phyloP scores from a whole-genome alignment of 495 filamentous ascomycete species.

The Neurospora sp. region DNA sequence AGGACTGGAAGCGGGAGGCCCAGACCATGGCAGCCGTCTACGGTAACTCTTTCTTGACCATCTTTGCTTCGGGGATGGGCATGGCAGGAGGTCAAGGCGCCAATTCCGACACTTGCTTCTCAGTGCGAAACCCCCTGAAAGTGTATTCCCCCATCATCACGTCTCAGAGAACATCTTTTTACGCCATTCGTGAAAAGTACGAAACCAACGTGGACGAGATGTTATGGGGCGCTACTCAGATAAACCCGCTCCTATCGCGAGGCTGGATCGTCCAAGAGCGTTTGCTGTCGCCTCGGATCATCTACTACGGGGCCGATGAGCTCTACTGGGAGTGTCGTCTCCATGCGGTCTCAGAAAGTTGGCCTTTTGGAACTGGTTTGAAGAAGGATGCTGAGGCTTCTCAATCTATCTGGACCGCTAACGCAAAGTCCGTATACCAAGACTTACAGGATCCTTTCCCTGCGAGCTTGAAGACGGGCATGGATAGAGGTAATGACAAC shows the following conservation, averaged over 20 bases:
- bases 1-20: conserved; percentile 5
- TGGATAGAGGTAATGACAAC: neutral
- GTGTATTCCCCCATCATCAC: neutral
- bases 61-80: neutral
- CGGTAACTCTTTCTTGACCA: neutral
- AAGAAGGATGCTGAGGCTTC: neutral
- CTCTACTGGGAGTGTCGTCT: conserved; percentile 8
- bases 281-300: conserved; percentile 2
- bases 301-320: conserved; percentile 6
- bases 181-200: neutral
- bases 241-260: conserved; percentile 3
- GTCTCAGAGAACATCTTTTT: neutral
- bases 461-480: neutral
- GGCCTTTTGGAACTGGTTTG: neutral
- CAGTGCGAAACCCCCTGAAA: neutral
- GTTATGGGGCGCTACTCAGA: neutral
- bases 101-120: neutral
- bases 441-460: neutral
- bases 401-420: neutral
- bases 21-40: conserved; percentile 4
- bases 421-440: neutral
- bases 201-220: neutral
- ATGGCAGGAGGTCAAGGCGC: neutral
- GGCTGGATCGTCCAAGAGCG: conserved; percentile 11
- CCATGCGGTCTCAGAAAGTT: neutral